Evolutionary conservation across 2,329 filamentous ascomycete genomes (phyloP).

Genomic region (Venturia carpophila): DNA sequence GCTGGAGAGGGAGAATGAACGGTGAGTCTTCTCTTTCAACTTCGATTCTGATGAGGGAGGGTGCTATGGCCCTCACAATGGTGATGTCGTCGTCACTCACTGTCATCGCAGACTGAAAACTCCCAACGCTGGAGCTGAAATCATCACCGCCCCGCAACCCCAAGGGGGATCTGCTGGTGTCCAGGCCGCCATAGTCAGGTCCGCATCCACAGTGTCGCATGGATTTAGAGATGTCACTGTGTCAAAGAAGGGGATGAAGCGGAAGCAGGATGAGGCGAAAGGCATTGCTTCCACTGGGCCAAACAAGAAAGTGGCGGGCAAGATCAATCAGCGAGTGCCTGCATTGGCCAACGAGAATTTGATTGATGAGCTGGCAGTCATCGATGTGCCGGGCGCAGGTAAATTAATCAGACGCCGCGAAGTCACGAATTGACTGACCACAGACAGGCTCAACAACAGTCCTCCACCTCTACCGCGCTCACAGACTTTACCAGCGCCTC

Average conservation of each 20-base stretch:
- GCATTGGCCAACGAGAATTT: conserved; percentile 16
- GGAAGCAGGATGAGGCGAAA: conserved; percentile 7
- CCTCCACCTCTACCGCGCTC: conserved; percentile 25
- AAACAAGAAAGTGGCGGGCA: neutral
- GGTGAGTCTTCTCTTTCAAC: neutral
- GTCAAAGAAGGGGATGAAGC: neutral
- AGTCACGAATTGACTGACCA: neutral
- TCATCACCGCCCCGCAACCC: neutral
- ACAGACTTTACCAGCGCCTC: conserved; percentile 23
- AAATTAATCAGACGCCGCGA: neutral
- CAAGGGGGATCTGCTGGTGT: neutral
- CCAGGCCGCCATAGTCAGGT: neutral
- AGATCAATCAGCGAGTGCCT: neutral
- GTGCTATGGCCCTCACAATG: neutral
- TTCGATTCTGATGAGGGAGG: no score
- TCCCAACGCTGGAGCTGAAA: neutral
- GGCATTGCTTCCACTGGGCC: neutral
- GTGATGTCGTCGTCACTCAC: neutral
- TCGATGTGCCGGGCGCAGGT: conserved; percentile 10
- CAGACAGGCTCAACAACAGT: neutral
- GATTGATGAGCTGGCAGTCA: neutral
- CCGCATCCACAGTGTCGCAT: neutral
- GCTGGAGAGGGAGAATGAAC: conserved; percentile 7
- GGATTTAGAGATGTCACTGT: neutral
- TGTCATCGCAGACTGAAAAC: neutral